Evolutionary conservation across 2,329 filamentous ascomycete genomes (phyloP).

Genomic region (Colletotrichum sp.): DNA sequence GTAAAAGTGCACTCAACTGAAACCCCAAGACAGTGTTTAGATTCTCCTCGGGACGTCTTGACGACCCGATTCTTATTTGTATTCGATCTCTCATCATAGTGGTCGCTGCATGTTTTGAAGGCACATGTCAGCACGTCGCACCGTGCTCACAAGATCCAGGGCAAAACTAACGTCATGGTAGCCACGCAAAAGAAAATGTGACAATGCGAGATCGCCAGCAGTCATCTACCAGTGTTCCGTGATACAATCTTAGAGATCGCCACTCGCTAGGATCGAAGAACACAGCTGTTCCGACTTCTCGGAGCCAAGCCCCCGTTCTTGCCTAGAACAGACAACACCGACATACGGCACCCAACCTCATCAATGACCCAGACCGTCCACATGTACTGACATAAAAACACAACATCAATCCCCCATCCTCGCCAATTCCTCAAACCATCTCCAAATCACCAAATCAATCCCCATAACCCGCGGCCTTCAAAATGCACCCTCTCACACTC

Average conservation of each 20-base stretch:
- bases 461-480: not conserved
- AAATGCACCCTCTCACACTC: not conserved
- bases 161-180: too few relatives aligned
- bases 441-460: not conserved
- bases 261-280: not conserved
- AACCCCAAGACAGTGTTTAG: accelerated
- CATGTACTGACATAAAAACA: not conserved
- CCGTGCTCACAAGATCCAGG: too few relatives aligned
- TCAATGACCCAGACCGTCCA: not conserved
- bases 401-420: not conserved
- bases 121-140: too few relatives aligned
- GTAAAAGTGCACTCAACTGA: too few relatives aligned
- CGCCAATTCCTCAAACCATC: accelerated
- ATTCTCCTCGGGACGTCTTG: too few relatives aligned
- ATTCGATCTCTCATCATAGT: too few relatives aligned
- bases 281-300: not conserved
- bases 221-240: too few relatives aligned
- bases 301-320: not conserved
- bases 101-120: too few relatives aligned
- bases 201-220: too few relatives aligned
- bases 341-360: not conserved
- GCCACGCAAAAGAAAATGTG: too few relatives aligned
- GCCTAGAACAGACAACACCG: not conserved
- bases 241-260: too few relatives aligned
- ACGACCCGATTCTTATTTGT: too few relatives aligned